A percentile compares a stretch with the other conserved stretches of the same genome.
Conservation (phyloP, 805 yeast species). For the Cyberlindnera galapagoensis region DNA sequence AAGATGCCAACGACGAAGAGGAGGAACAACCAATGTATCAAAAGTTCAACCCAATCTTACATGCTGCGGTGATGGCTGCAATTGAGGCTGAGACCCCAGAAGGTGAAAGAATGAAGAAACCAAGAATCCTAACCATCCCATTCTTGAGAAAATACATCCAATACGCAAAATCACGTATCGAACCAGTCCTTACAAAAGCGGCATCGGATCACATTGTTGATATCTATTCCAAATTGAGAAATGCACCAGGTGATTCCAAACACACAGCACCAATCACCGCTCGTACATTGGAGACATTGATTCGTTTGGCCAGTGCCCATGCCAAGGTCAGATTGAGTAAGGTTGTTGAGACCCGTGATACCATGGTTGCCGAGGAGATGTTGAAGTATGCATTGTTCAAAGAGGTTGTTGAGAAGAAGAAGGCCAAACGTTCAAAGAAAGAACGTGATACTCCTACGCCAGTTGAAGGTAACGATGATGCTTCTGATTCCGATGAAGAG, state of each 20-base stretch:
- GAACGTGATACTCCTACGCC: too few relatives aligned
- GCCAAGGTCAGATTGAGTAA: constrained; percentile 89
- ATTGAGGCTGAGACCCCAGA: constrained; percentile 26
- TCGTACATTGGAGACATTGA: constrained; percentile 93
- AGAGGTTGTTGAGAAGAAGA: constrained; percentile 41
- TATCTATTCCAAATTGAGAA: constrained; percentile 76
- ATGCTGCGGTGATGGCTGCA: constrained; percentile 63
- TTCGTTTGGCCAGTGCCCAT: constrained; percentile 93
- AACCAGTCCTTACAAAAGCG: constrained; percentile 68
- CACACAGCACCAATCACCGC: constrained; percentile 94
- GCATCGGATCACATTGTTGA: constrained; percentile 80
- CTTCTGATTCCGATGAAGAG: too few relatives aligned
- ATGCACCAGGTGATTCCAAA: constrained; percentile 58
- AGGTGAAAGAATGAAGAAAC: constrained; percentile 21
- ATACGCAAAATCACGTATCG: constrained; percentile 83
- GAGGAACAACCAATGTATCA: constrained; percentile 54
- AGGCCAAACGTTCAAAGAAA: constrained; percentile 28
- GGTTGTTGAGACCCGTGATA: constrained; percentile 70
- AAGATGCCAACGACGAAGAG: constrained; percentile 39
- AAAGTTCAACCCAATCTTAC: constrained; percentile 73
- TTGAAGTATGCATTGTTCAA: constrained; percentile 82
- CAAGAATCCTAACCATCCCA: constrained; percentile 62
- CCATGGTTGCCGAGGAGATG: constrained; percentile 77
- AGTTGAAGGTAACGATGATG: constrained; percentile 28
- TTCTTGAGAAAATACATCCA: constrained; percentile 90